Evolutionary conservation across 1,284 basidiomycete species (phyloP), one percentile per base, ranked within the genome.

Genomic region (Ustilago cynodontis): DNA sequence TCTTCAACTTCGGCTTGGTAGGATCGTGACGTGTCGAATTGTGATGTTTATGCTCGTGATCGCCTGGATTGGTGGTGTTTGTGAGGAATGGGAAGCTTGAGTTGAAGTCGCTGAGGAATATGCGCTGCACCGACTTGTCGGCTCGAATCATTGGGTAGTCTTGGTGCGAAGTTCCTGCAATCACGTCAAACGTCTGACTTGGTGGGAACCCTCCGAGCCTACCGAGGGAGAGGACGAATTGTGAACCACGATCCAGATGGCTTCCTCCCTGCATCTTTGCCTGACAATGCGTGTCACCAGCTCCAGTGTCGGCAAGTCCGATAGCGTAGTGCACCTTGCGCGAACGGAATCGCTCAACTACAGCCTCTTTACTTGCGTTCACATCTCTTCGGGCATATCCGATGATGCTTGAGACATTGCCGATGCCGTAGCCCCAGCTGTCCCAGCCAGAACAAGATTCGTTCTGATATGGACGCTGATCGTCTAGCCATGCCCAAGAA

Each of bases 111-210:
- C 69, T 54, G 18, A 64, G 39, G 56, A 85, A 85, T 39, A 84
- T 59, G 47, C 72, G 74, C 14, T 77, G 60, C 20, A 83, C 45
- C 3, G 81, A 80, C 50, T 64, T 53, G 35, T 77, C 80, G 4
- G 81, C 78, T 20, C 80, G 76, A 52, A 78, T 76, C 83, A 84
- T 83, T 3, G 80, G 77, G 49, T 82, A 85, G 68, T 85, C 83
- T 45, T 84, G 82, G 57, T 85, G 83, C 22, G 79, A 79, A 2
- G 76, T 75, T 29, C 82, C 80, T 14, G 67, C 80, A 31, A 84
- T 71, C 52, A 82, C 82, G 45, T 71, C 71, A 22, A 81, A 75
- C 1, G 68, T 71, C 16, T 85, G 83, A 18, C 26, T 73, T 0
- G 59, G 24, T 1, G 83, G 83, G 49, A 79, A 83, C 14, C 65